Percentiles rank a stretch among this genome's conserved stretches.
Conservation (phyloP, 257 asterid species). For the Parsonsia alboflavescens region DNA sequence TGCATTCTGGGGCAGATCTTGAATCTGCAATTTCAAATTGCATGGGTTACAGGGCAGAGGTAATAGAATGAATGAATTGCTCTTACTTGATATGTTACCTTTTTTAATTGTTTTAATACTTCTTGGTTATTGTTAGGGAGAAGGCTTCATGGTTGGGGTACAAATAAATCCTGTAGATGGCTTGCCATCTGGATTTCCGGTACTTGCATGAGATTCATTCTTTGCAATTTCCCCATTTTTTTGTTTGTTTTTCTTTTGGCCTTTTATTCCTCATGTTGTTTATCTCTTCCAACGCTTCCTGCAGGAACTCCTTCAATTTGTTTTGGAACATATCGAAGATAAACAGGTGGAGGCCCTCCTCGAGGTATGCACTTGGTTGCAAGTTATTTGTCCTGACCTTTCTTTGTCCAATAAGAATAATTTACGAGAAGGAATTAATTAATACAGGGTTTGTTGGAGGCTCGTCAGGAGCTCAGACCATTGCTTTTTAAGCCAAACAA, state of each 20-base stretch:
- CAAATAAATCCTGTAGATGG: slow-evolving; percentile 92
- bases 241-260: neutral
- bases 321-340: slow-evolving; percentile 76
- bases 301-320: slow-evolving; percentile 84
- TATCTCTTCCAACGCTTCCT: slow-evolving; percentile 17
- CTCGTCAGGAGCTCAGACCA: slow-evolving; percentile 95
- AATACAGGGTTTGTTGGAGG: slow-evolving; percentile 88
- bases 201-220: slow-evolving; percentile 20
- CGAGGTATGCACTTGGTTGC: slow-evolving; percentile 52
- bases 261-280: neutral
- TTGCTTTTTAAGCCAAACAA: slow-evolving; percentile 60
- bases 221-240: slow-evolving; percentile 6
- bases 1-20: slow-evolving; percentile 99
- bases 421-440: slow-evolving; percentile 7
- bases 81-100: slow-evolving; percentile 6
- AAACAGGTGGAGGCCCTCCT: slow-evolving; percentile 85
- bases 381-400: neutral
- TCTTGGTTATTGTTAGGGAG: slow-evolving; percentile 53
- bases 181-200: slow-evolving; percentile 91
- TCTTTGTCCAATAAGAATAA: neutral
- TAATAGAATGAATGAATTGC: slow-evolving; percentile 25
- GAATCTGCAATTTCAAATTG: slow-evolving; percentile 92
- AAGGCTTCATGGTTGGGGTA: slow-evolving; percentile 99
- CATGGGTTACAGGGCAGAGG: slow-evolving; percentile 91
- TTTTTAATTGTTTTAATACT: slow-evolving; percentile 13